These are phyloP conservation scores for Taphrina betulina DNA, from an alignment of 1,139 yeast genomes.

Conservation along the genomic window DNA sequence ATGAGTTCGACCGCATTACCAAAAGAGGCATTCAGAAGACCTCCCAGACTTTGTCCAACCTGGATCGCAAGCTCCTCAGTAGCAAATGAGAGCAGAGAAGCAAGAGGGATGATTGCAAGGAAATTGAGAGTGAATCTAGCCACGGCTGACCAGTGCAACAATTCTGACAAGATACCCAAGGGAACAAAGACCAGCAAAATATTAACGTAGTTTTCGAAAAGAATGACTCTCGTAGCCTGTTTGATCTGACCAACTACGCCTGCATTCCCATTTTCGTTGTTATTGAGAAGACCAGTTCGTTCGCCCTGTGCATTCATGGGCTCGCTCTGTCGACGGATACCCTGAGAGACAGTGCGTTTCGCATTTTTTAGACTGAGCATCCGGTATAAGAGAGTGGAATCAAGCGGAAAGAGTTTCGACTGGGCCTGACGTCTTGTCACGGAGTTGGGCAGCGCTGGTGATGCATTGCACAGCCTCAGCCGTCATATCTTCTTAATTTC, in stretches of 20 bases:
- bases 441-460: too few species aligned
- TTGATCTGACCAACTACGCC: constrained; percentile 9
- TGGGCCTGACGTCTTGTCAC: too few species aligned
- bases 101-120: constrained; percentile 90
- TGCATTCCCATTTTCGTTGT: background rate
- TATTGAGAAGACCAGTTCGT: constrained; percentile 20
- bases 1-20: constrained; percentile 94
- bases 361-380: constrained; percentile 28
- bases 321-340: constrained; percentile 17
- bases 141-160: constrained; percentile 58
- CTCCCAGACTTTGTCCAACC: constrained; percentile 87
- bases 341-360: constrained; percentile 21
- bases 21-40: constrained; percentile 89
- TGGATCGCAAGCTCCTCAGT: constrained; percentile 88
- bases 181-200: constrained; percentile 79
- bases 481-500: too few species aligned
- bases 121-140: constrained; percentile 73
- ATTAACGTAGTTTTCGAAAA: constrained; percentile 63
- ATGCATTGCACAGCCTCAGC: too few species aligned
- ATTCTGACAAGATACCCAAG: constrained; percentile 72
- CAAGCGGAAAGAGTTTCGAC: too few species aligned
- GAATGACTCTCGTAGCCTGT: constrained; percentile 15
- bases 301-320: constrained; percentile 21
- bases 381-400: background rate
- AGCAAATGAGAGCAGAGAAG: constrained; percentile 64